Base-by-base conservation (phyloP, 2,329 filamentous ascomycete species). In the Aureobasidium mangrovei region DNA sequence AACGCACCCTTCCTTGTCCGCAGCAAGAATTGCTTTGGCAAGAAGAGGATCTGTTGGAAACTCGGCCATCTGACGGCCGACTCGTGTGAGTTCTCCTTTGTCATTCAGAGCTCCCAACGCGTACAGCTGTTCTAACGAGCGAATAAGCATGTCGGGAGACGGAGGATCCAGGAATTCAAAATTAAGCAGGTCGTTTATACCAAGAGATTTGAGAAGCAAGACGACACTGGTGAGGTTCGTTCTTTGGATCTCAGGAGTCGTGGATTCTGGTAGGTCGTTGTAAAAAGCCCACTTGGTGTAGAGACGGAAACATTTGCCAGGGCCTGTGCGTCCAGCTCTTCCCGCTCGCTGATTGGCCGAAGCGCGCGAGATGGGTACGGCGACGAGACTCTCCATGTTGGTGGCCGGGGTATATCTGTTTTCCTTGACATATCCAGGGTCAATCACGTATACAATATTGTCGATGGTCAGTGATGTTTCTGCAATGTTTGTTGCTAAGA, bases 81-180 rank as follows among this genome's bases (percentile, higher is more conserved):
- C 74, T 64, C 93, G 93, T 26, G 93, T 97, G 41, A 98, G 75
- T 59, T 91, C 86, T 56, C 91, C 93, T 61, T 84, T 84, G 68
- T 91, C 86, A 65, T 95, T 95, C 46, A 98, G 75, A 0, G 88
- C 89, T 29, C 93, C 90, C 0, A 97, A 77, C 0, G 90, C 90
- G 66, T 95, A 98, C 0, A 98, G 79, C 63, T 93, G 85, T 67
- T 97, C 93, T 43, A 98, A 74, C 0, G 90, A 87, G 26, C 86
- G 83, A 59, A 95, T 95, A 32, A 98, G 80, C 1, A 90, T 88
- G 64, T 96, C 89, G 0, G 89, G 88, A 0, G 91, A 86, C 0
- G 93, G 93, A 0, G 91, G 85, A 62, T 97, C 91, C 83, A 97
- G 90, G 63, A 95, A 97, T 66, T 96, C 91, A 64, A 98, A 98